These are phyloP conservation scores for Pleurotus platypus DNA, from an alignment of 768 basidiomycete species.

Conservation along the genomic window DNA sequence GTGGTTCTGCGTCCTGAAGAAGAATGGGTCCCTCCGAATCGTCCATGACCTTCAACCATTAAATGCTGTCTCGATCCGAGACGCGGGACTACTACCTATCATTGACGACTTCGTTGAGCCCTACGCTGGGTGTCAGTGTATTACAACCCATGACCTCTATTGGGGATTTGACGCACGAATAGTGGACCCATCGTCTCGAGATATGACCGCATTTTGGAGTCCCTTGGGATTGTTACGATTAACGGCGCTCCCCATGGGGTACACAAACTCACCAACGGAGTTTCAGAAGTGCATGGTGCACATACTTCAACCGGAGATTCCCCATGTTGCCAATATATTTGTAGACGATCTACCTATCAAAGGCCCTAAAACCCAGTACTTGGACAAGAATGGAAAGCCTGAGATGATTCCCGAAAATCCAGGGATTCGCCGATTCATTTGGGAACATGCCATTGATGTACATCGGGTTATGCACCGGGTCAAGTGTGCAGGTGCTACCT, in stretches of 20 bases:
- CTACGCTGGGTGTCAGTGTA: conserved; percentile 14
- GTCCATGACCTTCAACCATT: conserved; percentile 21
- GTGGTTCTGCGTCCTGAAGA: conserved; percentile 21
- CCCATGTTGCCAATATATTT: conserved; percentile 19
- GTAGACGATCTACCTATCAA: conserved; percentile 28
- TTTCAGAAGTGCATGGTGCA: conserved; percentile 21
- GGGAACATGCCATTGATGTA: conserved; percentile 27
- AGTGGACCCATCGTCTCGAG: conserved; percentile 10
- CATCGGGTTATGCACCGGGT: conserved; percentile 25
- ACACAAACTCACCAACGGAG: conserved; percentile 16
- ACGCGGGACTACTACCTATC: conserved; percentile 15
- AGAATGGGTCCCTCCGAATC: conserved; percentile 19
- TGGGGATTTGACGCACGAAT: conserved; percentile 15
- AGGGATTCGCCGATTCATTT: conserved; percentile 27
- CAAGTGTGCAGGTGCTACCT: conserved; percentile 22
- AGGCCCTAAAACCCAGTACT: conserved; percentile 21
- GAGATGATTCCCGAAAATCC: conserved; percentile 15
- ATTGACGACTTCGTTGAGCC: conserved; percentile 18
- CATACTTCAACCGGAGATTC: conserved; percentile 28
- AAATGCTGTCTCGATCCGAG: conserved; percentile 15
- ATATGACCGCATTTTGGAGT: conserved; percentile 17
- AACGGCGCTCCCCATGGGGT: conserved; percentile 17
- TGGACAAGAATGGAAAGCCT: conserved; percentile 12
- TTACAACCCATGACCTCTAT: conserved; percentile 13
- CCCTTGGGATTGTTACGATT: conserved; percentile 14